phyloP scores from a whole-genome alignment of 2,329 filamentous ascomycete genomes.

The Penicillium sp. region DNA sequence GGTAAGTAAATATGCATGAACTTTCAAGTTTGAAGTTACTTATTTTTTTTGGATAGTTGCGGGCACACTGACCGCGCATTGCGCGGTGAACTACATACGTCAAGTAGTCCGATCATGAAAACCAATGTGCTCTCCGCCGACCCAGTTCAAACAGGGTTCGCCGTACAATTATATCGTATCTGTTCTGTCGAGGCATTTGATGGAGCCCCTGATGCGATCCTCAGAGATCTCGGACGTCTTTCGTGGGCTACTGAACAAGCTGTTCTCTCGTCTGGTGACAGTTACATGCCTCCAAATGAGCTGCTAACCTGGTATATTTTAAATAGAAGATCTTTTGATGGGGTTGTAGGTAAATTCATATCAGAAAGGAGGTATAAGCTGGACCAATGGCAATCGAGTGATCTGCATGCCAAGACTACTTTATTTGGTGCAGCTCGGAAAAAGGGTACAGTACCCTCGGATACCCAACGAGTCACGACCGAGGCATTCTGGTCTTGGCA shows the following conservation, averaged over 20 bases:
- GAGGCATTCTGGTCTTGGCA: no score
- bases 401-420: no score
- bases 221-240: slow-evolving; percentile 47
- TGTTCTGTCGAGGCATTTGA: slow-evolving; percentile 45
- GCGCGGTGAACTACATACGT: slow-evolving; percentile 48
- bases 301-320: slow-evolving; percentile 55
- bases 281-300: slow-evolving; percentile 51
- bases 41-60: slow-evolving; percentile 26
- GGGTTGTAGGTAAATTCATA: no score
- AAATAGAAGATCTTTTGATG: no score
- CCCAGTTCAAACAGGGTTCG: slow-evolving; percentile 44
- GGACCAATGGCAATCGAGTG: no score
- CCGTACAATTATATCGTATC: slow-evolving; percentile 58
- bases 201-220: slow-evolving; percentile 43
- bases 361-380: no score
- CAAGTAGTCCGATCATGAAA: not conserved
- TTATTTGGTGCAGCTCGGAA: no score
- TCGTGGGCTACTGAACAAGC: slow-evolving; percentile 52
- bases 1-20: slow-evolving; percentile 26
- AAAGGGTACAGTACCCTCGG: no score
- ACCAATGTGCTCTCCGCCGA: not conserved
- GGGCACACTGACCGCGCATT: slow-evolving; percentile 45
- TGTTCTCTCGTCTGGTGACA: slow-evolving; percentile 27
- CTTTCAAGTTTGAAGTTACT: not conserved
- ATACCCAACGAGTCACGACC: no score